phyloP scores from a whole-genome alignment of 163 green algal genomes.

The Chlamydomonas reinhardtii region DNA sequence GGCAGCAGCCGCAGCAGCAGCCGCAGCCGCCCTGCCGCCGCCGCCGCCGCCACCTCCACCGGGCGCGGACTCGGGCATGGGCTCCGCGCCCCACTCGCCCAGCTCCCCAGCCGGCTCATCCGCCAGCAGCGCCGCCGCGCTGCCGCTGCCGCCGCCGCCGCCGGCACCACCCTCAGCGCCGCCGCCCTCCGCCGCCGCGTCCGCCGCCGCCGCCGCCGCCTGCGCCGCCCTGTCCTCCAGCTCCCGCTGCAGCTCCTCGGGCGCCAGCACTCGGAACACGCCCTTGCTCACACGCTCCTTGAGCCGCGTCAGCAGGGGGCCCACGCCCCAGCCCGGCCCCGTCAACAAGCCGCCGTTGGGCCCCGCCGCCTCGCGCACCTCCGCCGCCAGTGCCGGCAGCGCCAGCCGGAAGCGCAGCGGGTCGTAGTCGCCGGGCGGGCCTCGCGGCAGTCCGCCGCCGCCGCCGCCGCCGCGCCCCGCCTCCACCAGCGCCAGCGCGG shows the following conservation, averaged over 20 bases:
- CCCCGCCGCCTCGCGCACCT: neutral
- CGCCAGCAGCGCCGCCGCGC: neutral
- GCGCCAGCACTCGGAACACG: conserved; percentile 4
- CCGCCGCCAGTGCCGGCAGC: neutral
- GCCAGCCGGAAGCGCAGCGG: conserved; percentile 7
- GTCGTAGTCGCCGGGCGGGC: too few relatives aligned
- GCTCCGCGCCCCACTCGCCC: too few relatives aligned
- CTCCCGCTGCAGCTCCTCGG: neutral
- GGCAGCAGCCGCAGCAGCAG: neutral
- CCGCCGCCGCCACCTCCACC: too few relatives aligned
- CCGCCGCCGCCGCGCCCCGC: conserved; percentile 3
- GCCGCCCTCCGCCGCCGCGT: neutral
- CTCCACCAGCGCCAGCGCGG: conserved; percentile 20
- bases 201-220: neutral
- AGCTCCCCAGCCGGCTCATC: too few relatives aligned
- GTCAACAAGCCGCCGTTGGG: neutral
- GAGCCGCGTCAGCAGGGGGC: conserved; percentile 12
- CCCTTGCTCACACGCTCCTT: neutral
- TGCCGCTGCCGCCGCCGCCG: neutral
- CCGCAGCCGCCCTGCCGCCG: too few relatives aligned
- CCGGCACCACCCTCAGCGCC: neutral
- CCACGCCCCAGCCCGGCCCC: neutral
- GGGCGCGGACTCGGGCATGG: too few relatives aligned
- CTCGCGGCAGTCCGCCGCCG: neutral
- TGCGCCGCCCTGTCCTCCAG: neutral